A percentile compares a stretch with the other conserved stretches of the same genome.
Evolutionary conservation across 2,329 filamentous ascomycete species (phyloP).

Genomic region (Penicillium sp.): DNA sequence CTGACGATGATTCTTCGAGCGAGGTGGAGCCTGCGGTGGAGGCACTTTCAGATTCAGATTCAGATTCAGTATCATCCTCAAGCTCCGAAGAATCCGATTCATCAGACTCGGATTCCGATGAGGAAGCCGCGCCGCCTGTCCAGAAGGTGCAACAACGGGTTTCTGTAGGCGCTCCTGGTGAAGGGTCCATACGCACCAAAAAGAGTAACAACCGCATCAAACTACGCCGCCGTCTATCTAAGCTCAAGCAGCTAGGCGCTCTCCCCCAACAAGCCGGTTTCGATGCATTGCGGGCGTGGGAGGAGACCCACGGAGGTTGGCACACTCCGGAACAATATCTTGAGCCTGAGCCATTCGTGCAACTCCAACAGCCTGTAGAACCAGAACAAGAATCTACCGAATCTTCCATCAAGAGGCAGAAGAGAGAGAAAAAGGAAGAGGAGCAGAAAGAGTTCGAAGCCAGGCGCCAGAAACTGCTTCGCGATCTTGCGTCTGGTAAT

Average conservation of each 20-base stretch:
- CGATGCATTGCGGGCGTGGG: slow-evolving; percentile 45
- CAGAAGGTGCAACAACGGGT: slow-evolving; percentile 5
- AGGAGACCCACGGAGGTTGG: slow-evolving; percentile 27
- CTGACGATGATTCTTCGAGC: slow-evolving; percentile 15
- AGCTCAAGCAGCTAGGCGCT: slow-evolving; percentile 54
- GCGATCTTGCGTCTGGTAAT: slow-evolving; percentile 48
- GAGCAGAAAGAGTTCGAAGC: slow-evolving; percentile 49
- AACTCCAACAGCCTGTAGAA: background rate
- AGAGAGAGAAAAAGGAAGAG: slow-evolving; percentile 20
- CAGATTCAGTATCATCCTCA: slow-evolving; percentile 3
- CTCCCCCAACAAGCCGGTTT: slow-evolving; percentile 53
- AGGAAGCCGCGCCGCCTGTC: slow-evolving; percentile 18
- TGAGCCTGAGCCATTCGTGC: background rate
- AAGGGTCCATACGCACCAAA: slow-evolving; percentile 52
- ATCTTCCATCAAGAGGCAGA: slow-evolving; percentile 16
- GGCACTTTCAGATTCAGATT: slow-evolving; percentile 14
- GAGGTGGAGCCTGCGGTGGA: slow-evolving; percentile 18
- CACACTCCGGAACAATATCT: slow-evolving; percentile 18
- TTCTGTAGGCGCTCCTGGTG: slow-evolving; percentile 42
- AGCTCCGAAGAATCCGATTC: slow-evolving; percentile 39
- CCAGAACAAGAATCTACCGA: background rate
- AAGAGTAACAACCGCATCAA: slow-evolving; percentile 56
- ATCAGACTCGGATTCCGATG: slow-evolving; percentile 26
- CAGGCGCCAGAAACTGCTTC: slow-evolving; percentile 51
- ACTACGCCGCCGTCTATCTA: slow-evolving; percentile 48